Evolutionary conservation across 2,329 filamentous ascomycete species (phyloP), one percentile per base, ranked within the genome.

Genomic region (Diaporthe amygdali): DNA sequence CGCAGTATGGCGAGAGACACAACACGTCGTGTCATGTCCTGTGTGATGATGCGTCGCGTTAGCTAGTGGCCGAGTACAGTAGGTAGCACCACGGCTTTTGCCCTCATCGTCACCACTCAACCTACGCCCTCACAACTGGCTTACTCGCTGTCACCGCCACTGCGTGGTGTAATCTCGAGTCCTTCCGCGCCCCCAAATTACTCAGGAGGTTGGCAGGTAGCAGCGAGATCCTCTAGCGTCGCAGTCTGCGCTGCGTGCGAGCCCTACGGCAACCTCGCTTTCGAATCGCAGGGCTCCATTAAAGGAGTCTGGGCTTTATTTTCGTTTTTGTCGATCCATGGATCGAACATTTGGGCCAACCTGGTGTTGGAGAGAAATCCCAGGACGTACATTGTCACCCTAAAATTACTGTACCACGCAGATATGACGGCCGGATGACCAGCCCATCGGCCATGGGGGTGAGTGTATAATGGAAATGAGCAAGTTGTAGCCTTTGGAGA

Each of bases 101-200:
- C 46, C 37, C 46, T 52, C 52, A 20, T 39, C 41, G 15, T 49
- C 52, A 30, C 17, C 49, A n/a, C 41, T 49, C 66, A 37, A 22
- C 30, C 44, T 37, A 49, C 44, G 30, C 59, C 56, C 30, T 37
- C 30, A 15, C n/a, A n/a, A n/a, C 15, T 44, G 34, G 44, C 51
- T 54, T 52, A 64, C 51, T 46, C 44, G 51, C 32, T 56, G 63
- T 68, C 71, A 70, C 68, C 63, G 68, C 49, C 41, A 71, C 59
- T 51, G 68, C 20, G 63, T 68, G 44, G 63, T 64, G 71, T 61
- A 56, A 52, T 68, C 15, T 63, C 55, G 66, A 46, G 54, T 32
- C 44, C 49, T 46, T 51, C 9, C 39, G 41, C 63, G 49, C 56
- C 66, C 70, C 56, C 56, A 69, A 51, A 66, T 49, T 56, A 27